Evolutionary conservation across 371 early-diverging fungal genomes (phyloP), one percentile per base, ranked within the genome.

Genomic region (Globomyces sp.): DNA sequence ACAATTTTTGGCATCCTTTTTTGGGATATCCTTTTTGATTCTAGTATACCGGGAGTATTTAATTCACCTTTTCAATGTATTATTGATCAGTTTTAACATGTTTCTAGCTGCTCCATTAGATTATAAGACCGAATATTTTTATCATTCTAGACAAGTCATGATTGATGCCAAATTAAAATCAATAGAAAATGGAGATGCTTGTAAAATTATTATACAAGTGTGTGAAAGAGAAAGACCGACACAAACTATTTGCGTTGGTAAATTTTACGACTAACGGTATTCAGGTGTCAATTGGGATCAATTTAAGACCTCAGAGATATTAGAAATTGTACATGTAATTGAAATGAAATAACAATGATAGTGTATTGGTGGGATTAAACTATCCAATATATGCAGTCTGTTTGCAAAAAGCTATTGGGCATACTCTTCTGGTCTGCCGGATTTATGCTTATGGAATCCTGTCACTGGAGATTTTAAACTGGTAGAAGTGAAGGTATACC

Each of bases 1-100:
- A 74, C 77, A 3, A 50, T 77, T n/a, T 77, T 77, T 65, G 78
- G 78, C 2, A 4, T 77, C 57, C 64, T 77, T 37, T 77, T 77
- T 64, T 73, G 72, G 72, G 75, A 77, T 51, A 64, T 73, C 34
- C 41, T 77, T n/a, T 77, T 74, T 66, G 72, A 72, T 53, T 70
- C 66, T 62, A 47, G 63, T 2, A 71, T 75, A 11, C 71, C 70
- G 3, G 74, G 71, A 2, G 78, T 71, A 4, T 77, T 77, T 55
- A 47, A 58, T 4, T 66, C 70, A 6, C 71, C 73, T 40, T 75
- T 67, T 62, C 78, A 77, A 24, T 24, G 24, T 24, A 24, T 24
- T 24, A 24, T 24, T 24, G 24, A 24, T 24, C 24, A 24, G 24
- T 24, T 24, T 24, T 24, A 24, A 24, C 24, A 24, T 24, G 24